These are phyloP conservation scores for Lentinus polychrous DNA, from an alignment of 1,284 basidiomycete species.

Conservation along the genomic window DNA sequence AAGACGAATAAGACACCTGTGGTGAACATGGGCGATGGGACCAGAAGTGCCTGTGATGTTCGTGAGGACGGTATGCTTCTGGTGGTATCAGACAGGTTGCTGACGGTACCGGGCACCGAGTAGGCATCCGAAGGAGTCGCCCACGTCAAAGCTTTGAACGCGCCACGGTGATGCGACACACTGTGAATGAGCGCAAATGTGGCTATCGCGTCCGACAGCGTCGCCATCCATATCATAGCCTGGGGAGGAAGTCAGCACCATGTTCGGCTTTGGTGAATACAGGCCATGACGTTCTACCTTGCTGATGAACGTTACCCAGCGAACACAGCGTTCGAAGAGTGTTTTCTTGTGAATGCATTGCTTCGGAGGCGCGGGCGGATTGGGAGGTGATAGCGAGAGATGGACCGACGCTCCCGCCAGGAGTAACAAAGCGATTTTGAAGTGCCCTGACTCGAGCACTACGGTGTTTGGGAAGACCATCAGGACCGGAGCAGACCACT, in stretches of 20 bases:
- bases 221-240: conserved; percentile 22
- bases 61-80: background rate
- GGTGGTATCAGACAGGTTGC: too few relatives aligned
- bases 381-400: conserved; percentile 22
- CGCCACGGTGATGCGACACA: conserved; percentile 2
- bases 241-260: conserved; percentile 5
- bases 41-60: background rate
- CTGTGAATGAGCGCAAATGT: conserved; percentile 17
- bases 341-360: conserved; percentile 19
- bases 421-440: conserved; percentile 19
- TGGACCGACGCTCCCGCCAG: conserved; percentile 20
- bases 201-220: conserved; percentile 19
- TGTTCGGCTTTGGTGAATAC: background rate
- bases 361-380: conserved; percentile 20
- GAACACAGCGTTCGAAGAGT: conserved; percentile 25
- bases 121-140: background rate
- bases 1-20: conserved; percentile 14
- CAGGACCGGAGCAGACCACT: too few relatives aligned
- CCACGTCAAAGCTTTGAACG: background rate
- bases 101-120: conserved; percentile 4
- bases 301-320: conserved; percentile 25
- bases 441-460: background rate
- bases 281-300: conserved; percentile 19
- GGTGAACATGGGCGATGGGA: conserved; percentile 14
- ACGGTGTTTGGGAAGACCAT: background rate